Base-by-base conservation (phyloP, 441 rosid genomes). In the Capsella rubella region DNA sequence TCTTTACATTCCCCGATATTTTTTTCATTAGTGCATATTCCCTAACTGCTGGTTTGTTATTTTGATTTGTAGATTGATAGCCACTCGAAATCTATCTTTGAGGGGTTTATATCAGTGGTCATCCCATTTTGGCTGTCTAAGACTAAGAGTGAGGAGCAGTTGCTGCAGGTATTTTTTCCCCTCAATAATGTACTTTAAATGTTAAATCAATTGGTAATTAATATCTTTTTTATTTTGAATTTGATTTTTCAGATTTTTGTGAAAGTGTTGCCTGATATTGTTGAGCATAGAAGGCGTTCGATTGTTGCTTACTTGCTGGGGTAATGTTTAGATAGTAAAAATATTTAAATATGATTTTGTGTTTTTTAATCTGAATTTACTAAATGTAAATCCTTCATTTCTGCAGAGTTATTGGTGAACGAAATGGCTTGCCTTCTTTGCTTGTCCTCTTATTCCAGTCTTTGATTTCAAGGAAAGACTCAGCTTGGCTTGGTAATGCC, bases 71-170 rank as follows among this genome's bases (percentile, higher is more conserved):
- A 96, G 99, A 84, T 83, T 80, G 98, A 94, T 78, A 85, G 88
- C 76, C 85, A 89, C 80, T 94, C 99, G 6, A 88, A 86, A 61
- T 82, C 64, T 61, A 91, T 89, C 63, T 89, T 88, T 69, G 99
- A 96, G 83, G 90, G 81, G 66, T 89, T 96, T 81, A 79, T 94
- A 71, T 87, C 99, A 64, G 84, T 91, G 5, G 81, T 89, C 75
- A 82, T 96, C 67, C 99, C 99, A 14, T 87, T 84, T 74, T 96
- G 99, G 99, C 84, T 90, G 68, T 87, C 89, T 42, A 85, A 89
- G 86, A 80, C 84, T 21, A 79, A 82, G 37, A 72, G 86, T 59
- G 62, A 76, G 47, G 92, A 91, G 58, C 79, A 87, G 76, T 67
- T 93, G 75, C 89, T 96, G 72, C 86, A 88, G 99, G 98, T 96